These are phyloP conservation scores for Galerina marginata DNA, from an alignment of 768 basidiomycete species.

Conservation along the genomic window DNA sequence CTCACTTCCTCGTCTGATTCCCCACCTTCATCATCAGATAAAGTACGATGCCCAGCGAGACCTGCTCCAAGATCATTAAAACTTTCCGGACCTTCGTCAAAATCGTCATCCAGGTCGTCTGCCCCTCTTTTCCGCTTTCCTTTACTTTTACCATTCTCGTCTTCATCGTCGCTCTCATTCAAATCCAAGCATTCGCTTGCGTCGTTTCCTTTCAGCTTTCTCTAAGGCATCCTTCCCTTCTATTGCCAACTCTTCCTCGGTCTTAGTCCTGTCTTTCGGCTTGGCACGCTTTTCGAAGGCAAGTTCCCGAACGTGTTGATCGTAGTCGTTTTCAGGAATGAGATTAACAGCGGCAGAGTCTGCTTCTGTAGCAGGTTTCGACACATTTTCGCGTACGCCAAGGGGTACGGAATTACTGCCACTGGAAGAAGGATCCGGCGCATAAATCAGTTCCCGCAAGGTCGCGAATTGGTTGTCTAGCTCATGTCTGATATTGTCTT, in stretches of 20 bases:
- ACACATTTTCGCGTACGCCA: conserved; percentile 25
- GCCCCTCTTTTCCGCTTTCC: conserved; percentile 66
- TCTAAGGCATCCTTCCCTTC: conserved; percentile 89
- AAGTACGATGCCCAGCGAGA: conserved; percentile 37
- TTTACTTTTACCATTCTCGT: conserved; percentile 40
- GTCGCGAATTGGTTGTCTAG: conserved; percentile 89
- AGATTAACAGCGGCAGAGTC: conserved; percentile 26
- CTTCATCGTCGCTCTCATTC: conserved; percentile 72
- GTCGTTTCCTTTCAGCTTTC: conserved; percentile 79
- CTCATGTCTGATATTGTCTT: conserved; percentile 83
- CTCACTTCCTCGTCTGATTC: conserved; percentile 42
- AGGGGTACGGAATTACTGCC: conserved; percentile 44
- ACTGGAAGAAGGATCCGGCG: conserved; percentile 51
- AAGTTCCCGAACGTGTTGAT: conserved; percentile 89
- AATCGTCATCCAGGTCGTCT: conserved; percentile 95
- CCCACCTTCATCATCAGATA: conserved; percentile 38
- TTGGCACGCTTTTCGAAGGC: conserved; percentile 94
- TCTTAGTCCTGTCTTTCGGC: conserved; percentile 94
- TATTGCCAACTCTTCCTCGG: conserved; percentile 90
- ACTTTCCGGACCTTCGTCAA: conserved; percentile 50
- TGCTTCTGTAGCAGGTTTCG: conserved; percentile 17
- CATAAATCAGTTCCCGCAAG: conserved; percentile 75
- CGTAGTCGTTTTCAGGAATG: conserved; percentile 70
- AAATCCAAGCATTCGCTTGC: conserved; percentile 86
- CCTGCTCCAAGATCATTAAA: conserved; percentile 49